Conservation (phyloP, 179 eudicot genomes). For the Beta lomatogona region DNA sequence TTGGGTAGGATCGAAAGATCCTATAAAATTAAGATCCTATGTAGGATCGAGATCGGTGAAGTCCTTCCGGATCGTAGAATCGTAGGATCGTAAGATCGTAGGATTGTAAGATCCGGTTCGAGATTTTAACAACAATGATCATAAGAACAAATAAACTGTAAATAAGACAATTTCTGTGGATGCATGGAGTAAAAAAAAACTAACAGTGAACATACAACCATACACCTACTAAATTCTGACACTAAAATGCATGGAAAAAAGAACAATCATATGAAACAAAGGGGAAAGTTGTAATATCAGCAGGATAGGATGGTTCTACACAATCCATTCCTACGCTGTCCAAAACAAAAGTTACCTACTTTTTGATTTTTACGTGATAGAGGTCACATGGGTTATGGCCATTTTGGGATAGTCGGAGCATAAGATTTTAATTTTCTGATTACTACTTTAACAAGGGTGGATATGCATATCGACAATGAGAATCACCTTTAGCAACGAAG, state of each 20-base stretch:
- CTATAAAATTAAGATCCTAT: no score
- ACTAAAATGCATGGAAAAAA: neutral
- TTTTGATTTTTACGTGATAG: neutral
- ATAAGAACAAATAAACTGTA: no score
- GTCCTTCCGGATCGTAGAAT: no score
- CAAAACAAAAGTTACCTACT: neutral
- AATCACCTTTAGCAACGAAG: slow-evolving; percentile 85
- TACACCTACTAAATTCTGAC: neutral
- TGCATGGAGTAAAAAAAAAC: no score
- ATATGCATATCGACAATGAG: slow-evolving; percentile 1
- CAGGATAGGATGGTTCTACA: neutral
- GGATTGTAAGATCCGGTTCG: no score
- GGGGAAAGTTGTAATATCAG: neutral
- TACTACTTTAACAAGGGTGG: neutral
- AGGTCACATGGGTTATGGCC: neutral
- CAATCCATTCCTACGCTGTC: neutral
- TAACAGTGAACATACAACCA: no score
- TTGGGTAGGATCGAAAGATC: no score
- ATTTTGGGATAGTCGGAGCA: neutral
- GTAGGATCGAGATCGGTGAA: no score
- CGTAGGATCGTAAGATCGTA: no score
- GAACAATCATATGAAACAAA: neutral
- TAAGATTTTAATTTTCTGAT: neutral
- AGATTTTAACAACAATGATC: no score
- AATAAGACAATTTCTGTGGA: no score